Conservation (phyloP, 2,329 filamentous ascomycete genomes). For the Sordariomycetes sp. region DNA sequence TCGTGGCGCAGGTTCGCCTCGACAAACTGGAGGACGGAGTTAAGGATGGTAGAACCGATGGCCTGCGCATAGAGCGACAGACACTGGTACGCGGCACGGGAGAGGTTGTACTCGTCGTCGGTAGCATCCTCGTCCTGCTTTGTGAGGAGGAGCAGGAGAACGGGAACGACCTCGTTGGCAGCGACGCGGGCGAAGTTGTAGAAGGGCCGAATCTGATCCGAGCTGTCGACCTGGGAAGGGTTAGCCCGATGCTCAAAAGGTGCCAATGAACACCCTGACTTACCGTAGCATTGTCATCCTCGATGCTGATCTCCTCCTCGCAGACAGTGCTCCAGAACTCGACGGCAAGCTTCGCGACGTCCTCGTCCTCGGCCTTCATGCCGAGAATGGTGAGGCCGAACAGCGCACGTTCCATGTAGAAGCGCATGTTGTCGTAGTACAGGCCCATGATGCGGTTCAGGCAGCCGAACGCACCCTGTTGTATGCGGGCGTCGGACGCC, state of each 20-base stretch:
- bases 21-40: slow-evolving; percentile 79
- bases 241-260: slow-evolving; percentile 4
- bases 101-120: slow-evolving; percentile 96
- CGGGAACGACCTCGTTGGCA: slow-evolving; percentile 85
- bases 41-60: slow-evolving; percentile 72
- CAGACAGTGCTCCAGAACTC: slow-evolving; percentile 99
- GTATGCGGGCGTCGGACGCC: slow-evolving; percentile 78
- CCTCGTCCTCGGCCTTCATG: slow-evolving; percentile 97
- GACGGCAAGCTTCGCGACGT: slow-evolving; percentile 93
- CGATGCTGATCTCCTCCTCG: slow-evolving; percentile 95
- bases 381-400: slow-evolving; percentile 95
- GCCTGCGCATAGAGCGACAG: slow-evolving; percentile 91
- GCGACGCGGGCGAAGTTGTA: slow-evolving; percentile 94
- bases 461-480: slow-evolving; percentile 92
- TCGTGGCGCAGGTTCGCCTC: slow-evolving; percentile 81
- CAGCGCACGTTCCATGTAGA: slow-evolving; percentile 99
- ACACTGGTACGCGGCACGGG: slow-evolving; percentile 91
- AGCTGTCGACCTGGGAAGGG: slow-evolving; percentile 45
- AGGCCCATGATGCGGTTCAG: slow-evolving; percentile 97
- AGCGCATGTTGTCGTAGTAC: slow-evolving; percentile 99
- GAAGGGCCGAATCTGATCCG: slow-evolving; percentile 76
- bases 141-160: slow-evolving; percentile 75
- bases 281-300: slow-evolving; percentile 84
- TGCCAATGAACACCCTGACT: not conserved
- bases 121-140: slow-evolving; percentile 96